Evolutionary conservation across 169 alveolate genomes (phyloP).

Genomic region (Babesia ovis): DNA sequence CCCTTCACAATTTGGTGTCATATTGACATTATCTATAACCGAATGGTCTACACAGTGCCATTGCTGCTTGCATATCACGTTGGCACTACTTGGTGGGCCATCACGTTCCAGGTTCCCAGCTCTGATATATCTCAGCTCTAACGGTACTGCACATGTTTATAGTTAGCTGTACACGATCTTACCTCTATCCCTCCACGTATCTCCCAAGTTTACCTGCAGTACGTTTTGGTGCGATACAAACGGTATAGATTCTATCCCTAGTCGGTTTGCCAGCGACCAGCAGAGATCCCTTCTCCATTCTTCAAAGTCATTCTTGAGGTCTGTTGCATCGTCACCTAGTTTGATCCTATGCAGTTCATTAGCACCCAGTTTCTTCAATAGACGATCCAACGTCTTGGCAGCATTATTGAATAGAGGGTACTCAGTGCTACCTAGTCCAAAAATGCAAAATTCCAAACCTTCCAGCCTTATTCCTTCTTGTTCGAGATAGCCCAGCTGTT

Average conservation of each 20-base stretch:
- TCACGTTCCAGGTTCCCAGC: background rate
- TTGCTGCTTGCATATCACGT: constrained; percentile 40
- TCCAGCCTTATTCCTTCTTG: constrained; percentile 38
- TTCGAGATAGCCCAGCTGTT: constrained; percentile 64
- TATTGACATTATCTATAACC: constrained; percentile 25
- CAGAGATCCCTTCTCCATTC: constrained; percentile 67
- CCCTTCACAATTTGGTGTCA: constrained; percentile 65
- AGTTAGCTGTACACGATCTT: background rate
- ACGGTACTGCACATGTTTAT: constrained; percentile 5
- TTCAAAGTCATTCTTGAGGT: constrained; percentile 74
- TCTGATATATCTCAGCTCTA: constrained; percentile 41
- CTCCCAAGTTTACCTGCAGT: constrained; percentile 1
- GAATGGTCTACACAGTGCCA: constrained; percentile 41
- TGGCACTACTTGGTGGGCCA: background rate
- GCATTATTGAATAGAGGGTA: constrained; percentile 73
- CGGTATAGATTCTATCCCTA: background rate
- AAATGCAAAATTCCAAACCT: constrained; percentile 59
- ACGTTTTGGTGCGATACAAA: constrained; percentile 6
- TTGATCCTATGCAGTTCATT: constrained; percentile 40
- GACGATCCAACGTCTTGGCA: constrained; percentile 62
- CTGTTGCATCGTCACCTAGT: constrained; percentile 75
- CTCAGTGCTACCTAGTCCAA: constrained; percentile 78
- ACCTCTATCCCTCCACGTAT: constrained; percentile 63
- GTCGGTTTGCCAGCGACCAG: constrained; percentile 33
- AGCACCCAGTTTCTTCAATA: constrained; percentile 66